Percentiles rank a stretch among this genome's conserved stretches.
phyloP scores from a whole-genome alignment of 139 green algal genomes.

The Ostreobium quekettii region DNA sequence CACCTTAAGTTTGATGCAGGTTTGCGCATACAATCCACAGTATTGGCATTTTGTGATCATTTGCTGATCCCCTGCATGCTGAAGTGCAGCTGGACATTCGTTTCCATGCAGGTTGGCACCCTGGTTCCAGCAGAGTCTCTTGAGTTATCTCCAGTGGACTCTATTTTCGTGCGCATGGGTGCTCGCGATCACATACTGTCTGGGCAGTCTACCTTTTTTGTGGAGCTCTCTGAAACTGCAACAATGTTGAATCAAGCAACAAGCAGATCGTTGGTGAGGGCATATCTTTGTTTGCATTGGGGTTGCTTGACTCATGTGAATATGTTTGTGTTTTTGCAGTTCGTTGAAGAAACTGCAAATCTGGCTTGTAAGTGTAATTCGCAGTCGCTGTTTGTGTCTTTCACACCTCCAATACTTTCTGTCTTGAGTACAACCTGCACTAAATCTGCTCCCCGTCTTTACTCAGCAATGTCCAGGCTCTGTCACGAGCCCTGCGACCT shows the following conservation, averaged over 20 bases:
- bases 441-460: too few relatives aligned
- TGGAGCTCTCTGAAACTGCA: slow-evolving; percentile 93
- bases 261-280: slow-evolving; percentile 22
- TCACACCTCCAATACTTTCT: neutral
- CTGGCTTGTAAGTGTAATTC: neutral
- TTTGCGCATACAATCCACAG: too few relatives aligned
- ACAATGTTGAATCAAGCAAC: slow-evolving; percentile 69
- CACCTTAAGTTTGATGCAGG: too few relatives aligned
- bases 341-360: neutral
- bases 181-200: slow-evolving; percentile 84
- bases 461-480: too few relatives aligned
- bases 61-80: too few relatives aligned
- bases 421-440: too few relatives aligned
- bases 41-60: too few relatives aligned
- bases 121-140: slow-evolving; percentile 78
- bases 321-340: neutral
- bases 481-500: too few relatives aligned
- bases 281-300: neutral
- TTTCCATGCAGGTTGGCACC: slow-evolving; percentile 58
- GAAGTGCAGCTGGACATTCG: too few relatives aligned
- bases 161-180: slow-evolving; percentile 93
- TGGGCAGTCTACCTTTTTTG: slow-evolving; percentile 89
- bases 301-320: neutral
- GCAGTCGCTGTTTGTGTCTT: neutral
- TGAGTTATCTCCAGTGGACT: slow-evolving; percentile 68